Base-by-base conservation (phyloP, 306 rosid species). In the Lathyrus aphaca region DNA sequence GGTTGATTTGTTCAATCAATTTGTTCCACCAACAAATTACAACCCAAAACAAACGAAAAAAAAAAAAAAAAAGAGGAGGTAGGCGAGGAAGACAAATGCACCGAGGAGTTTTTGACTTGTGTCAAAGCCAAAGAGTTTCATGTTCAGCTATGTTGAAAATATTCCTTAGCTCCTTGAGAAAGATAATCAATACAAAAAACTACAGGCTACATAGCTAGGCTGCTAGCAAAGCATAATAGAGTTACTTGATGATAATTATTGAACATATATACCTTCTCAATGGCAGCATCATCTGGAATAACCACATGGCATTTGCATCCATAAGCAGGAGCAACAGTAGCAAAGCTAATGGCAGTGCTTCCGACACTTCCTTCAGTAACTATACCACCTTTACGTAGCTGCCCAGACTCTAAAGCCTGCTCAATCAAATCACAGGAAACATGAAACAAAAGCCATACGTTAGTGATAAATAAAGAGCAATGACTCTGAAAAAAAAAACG, bases 301-400 rank as follows among this genome's bases (percentile, higher is more conserved):
- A 86, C 97, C 51, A 93, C 96, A 32, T 90, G 96, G 69, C 96
- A 71, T 76, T 85, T 83, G 84, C 98, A 93, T 23, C 94, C 96
- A 66, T 61, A 90, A n/a, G 96, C 98, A 67, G 97, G 94, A 44
- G 96, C 98, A 65, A 90, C 97, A 38, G 97, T 85, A 6, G 97
- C 97, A 76, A 93, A 87, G 80, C 97, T 93, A 57, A 93, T 84
- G 67, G 97, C 98, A 13, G 96, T 93, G 80, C 97, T 93, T 69
- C 97, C 97, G 8, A 93, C 96, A 75, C 97, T 90, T 53, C 98
- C 98, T 81, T 93, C 97, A 13, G 96, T 92, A 77, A 92, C 87
- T 14, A 92, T 76, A 44, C 98, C 98, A 59, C 96, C 98, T 40
- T 63, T 83, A 44, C 61, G 69, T 27, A 92, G 89, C 79, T 80